phyloP scores from a whole-genome alignment of 148 eudicot genomes.

The Vaccinium vitisidaea region DNA sequence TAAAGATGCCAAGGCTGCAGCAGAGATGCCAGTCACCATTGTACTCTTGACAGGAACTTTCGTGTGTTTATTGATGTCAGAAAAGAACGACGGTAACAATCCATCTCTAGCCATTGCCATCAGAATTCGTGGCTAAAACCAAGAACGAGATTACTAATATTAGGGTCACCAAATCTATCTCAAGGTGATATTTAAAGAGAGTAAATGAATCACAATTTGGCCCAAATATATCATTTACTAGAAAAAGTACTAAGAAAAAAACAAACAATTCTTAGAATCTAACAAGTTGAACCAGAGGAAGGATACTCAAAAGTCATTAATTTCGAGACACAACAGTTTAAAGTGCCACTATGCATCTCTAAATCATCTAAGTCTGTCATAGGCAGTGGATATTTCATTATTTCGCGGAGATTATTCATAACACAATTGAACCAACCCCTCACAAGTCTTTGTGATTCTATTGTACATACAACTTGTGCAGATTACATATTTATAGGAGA shows the following conservation, averaged over 20 bases:
- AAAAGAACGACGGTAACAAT: conserved; percentile 83
- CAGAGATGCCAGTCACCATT: conserved; percentile 60
- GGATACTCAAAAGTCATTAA: background rate
- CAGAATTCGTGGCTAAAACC: conserved; percentile 77
- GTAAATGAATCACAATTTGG: background rate
- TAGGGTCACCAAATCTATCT: background rate
- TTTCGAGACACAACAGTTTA: background rate
- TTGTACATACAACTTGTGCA: background rate
- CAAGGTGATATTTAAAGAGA: background rate
- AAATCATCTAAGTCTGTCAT: background rate
- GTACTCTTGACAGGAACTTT: conserved; percentile 96
- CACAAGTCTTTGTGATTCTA: background rate
- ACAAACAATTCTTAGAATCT: background rate
- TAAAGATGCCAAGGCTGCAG: conserved; percentile 69
- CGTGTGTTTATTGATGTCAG: conserved; percentile 65
- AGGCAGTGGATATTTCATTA: background rate
- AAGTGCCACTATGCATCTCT: background rate
- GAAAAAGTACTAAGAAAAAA: background rate
- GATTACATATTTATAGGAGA: background rate
- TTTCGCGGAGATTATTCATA: background rate
- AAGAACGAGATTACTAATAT: background rate
- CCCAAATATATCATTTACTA: background rate
- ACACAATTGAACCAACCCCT: background rate
- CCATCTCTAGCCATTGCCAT: conserved; percentile 99
- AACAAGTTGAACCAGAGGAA: background rate